Conservation (phyloP, 2,329 filamentous ascomycete genomes). For the Keithomyces neogunnii region DNA sequence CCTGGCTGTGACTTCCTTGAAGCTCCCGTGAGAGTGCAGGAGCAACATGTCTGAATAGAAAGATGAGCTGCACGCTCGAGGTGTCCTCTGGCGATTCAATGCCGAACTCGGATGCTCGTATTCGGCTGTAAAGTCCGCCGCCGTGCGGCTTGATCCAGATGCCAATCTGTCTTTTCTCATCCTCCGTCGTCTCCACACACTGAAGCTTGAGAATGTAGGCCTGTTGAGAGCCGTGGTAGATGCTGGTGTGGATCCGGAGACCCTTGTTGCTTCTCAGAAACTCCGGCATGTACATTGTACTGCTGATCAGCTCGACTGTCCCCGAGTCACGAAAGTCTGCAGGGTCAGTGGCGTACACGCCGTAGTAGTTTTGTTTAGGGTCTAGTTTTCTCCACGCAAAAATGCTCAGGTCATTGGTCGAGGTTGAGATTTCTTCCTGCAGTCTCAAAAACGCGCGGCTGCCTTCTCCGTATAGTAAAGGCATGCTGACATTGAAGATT, state of each 20-base stretch:
- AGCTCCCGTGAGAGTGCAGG: not conserved
- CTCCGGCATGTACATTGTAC: slow-evolving; percentile 6
- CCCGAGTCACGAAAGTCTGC: slow-evolving; percentile 3
- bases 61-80: not conserved
- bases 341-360: slow-evolving; percentile 3
- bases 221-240: not conserved
- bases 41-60: slow-evolving; percentile 3
- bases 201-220: slow-evolving; percentile 3
- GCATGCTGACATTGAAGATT: slow-evolving; percentile 14
- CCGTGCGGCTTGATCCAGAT: slow-evolving; percentile 6
- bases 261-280: slow-evolving; percentile 7
- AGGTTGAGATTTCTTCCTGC: slow-evolving; percentile 13
- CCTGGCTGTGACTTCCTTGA: slow-evolving; percentile 6
- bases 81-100: not conserved
- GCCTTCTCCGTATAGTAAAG: slow-evolving; percentile 15
- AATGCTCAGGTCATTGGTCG: slow-evolving; percentile 6
- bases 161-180: slow-evolving; percentile 2
- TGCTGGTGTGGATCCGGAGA: slow-evolving; percentile 1
- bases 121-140: slow-evolving; percentile 5
- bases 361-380: not conserved
- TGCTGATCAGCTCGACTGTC: not conserved
- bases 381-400: slow-evolving; percentile 4
- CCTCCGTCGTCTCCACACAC: not conserved
- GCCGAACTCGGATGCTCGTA: slow-evolving; percentile 1
- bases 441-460: slow-evolving; percentile 11